Percentiles rank a stretch among this genome's conserved stretches.
Evolutionary conservation across 116 monocot genomes (phyloP).

Genomic region (Trichopus zeylanicus): DNA sequence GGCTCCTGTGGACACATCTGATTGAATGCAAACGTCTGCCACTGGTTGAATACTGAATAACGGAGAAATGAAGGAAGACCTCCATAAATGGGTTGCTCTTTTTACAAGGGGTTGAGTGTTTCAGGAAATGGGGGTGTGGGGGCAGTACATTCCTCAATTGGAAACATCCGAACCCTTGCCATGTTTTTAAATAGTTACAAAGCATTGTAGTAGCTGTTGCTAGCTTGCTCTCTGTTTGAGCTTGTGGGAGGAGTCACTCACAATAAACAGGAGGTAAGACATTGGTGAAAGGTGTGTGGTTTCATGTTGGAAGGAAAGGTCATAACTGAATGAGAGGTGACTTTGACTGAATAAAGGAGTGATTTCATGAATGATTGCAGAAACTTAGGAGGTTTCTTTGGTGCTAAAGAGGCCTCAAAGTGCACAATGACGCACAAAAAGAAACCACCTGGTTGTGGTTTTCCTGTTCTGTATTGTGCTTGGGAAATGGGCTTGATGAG

Average conservation of each 20-base stretch:
- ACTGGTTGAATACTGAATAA: constrained; percentile 1
- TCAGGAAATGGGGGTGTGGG: not conserved
- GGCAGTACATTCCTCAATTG: constrained; percentile 12
- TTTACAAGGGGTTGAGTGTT: not conserved
- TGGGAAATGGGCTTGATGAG: constrained; percentile 1
- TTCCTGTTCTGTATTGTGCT: too few relatives aligned
- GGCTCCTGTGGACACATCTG: constrained; percentile 7
- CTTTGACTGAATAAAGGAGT: not conserved
- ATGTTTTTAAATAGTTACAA: not conserved
- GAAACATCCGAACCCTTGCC: constrained; percentile 8
- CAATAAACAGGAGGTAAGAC: too few relatives aligned
- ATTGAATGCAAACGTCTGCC: constrained; percentile 9
- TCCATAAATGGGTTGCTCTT: not conserved
- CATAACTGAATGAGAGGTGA: not conserved
- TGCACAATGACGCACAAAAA: not conserved
- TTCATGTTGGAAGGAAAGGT: too few relatives aligned
- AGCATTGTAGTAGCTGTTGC: too few relatives aligned
- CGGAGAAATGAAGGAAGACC: not conserved
- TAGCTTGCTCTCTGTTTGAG: not conserved
- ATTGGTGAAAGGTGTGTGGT: too few relatives aligned
- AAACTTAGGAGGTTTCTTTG: constrained; percentile 1
- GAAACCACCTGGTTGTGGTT: not conserved
- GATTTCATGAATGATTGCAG: constrained; percentile 7
- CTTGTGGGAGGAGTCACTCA: too few relatives aligned
- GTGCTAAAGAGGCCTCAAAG: too few relatives aligned